Conservation (phyloP, 345 rosid species). For the Hevea brasiliensis region DNA sequence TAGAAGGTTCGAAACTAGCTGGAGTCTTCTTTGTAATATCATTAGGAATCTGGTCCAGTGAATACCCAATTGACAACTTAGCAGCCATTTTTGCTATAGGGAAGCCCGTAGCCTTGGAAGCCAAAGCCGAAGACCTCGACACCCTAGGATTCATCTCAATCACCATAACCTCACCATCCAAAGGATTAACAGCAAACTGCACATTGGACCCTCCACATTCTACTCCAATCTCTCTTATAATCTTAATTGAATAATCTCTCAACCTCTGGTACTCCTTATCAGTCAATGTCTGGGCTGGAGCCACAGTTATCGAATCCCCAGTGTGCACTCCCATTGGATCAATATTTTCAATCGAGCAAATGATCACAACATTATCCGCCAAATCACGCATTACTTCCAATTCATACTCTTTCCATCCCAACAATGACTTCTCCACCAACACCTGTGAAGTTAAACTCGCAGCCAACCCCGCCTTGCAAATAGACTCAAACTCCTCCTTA, state of each 20-base stretch:
- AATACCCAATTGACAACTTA: conserved; percentile 86
- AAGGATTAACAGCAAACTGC: conserved; percentile 94
- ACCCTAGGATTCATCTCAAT: conserved; percentile 99
- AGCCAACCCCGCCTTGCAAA: conserved; percentile 81
- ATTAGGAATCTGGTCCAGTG: conserved; percentile 96
- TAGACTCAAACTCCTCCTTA: conserved; percentile 81
- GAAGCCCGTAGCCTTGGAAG: conserved; percentile 96
- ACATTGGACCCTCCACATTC: conserved; percentile 99
- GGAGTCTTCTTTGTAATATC: conserved; percentile 98
- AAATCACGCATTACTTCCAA: conserved; percentile 97
- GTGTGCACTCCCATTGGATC: conserved; percentile 99
- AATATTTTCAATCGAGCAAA: conserved; percentile 93
- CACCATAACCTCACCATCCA: conserved; percentile 96
- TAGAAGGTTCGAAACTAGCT: conserved; percentile 97
- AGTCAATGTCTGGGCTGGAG: conserved; percentile 95
- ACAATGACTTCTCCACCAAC: conserved; percentile 88
- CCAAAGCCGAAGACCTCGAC: conserved; percentile 94
- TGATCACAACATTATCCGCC: conserved; percentile 96
- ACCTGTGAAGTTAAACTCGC: conserved; percentile 89
- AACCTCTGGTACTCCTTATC: conserved; percentile 95
- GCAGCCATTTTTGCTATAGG: conserved; percentile 99
- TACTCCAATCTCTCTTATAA: conserved; percentile 96
- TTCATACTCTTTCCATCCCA: conserved; percentile 98
- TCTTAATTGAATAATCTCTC: conserved; percentile 86
- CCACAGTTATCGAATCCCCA: conserved; percentile 96